Evolutionary conservation across 2,329 filamentous ascomycete species (phyloP), one percentile per base, ranked within the genome.

Genomic region (Cordyceps tenuipes): DNA sequence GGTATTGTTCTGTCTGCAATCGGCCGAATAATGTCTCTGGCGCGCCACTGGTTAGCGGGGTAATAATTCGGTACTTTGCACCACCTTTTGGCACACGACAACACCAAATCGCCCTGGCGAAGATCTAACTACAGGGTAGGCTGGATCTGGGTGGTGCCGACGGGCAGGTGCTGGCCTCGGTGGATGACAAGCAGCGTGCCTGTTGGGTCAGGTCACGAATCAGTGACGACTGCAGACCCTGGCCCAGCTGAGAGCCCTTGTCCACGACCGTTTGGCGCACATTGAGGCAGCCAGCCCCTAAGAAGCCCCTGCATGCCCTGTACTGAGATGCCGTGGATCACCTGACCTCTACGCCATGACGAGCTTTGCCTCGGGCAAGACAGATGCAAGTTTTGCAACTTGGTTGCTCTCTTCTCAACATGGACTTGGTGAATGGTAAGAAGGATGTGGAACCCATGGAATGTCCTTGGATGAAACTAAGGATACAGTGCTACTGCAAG

Each of bases 271-370:
- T 58, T 51, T 19, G 46, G 46, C 36, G 48, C 36, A 51, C 36
- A 46, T 52, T 58, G 56, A 51, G 47, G 52, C 56, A 52, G 23
- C 23, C 23, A 46, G 26, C 47, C 48, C 44, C 47, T 58, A 34
- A n/a, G n/a, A n/a, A n/a, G n/a, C n/a, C n/a, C n/a, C n/a, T n/a
- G n/a, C n/a, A n/a, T n/a, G 17, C 44, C 48, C 46, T 46, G 26
- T 2, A 36, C 34, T 10, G 34, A 10, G 47, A 50, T 49, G 48
- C 41, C 23, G n/a, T 39, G 50, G 31, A 36, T 17, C 17, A 41
- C 9, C 15, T 43, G 54, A 5, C 44, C 9, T 19, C 8, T 13
- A 43, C 5, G 43, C 26, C 12, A 8, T 23, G 53, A 36, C 8
- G 15, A 19, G 23, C 26, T 26, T 29, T 26, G 19, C 21, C 39